Evolutionary conservation across 140 eudicot genomes (phyloP).

Genomic region (Artemisia princeps): DNA sequence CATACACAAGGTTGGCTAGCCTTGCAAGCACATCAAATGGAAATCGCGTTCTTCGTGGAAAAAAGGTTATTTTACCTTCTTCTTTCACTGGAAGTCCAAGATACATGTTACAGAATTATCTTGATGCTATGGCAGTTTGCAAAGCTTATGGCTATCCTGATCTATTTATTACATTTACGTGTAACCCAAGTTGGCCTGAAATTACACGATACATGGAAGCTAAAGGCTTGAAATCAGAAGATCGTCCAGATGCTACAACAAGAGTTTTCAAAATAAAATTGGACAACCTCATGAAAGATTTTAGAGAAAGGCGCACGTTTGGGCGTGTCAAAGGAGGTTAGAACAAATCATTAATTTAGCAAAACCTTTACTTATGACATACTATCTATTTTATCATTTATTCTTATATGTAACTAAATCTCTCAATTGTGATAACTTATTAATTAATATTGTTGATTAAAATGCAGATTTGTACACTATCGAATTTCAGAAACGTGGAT

Average conservation of each 20-base stretch:
- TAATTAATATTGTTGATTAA: too few relatives aligned
- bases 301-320: not conserved
- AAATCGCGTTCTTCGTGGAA: too few relatives aligned
- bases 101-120: too few relatives aligned
- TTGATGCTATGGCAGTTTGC: not conserved
- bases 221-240: not conserved
- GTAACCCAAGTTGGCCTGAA: slow-evolving; percentile 9
- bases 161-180: slow-evolving; percentile 6
- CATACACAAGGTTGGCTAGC: too few relatives aligned
- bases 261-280: slow-evolving; percentile 18
- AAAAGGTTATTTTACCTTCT: too few relatives aligned
- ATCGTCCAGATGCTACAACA: slow-evolving; percentile 1
- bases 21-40: too few relatives aligned
- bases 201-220: not conserved
- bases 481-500: not conserved
- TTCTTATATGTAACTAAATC: too few relatives aligned
- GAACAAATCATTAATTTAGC: not conserved
- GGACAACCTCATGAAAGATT: slow-evolving; percentile 10
- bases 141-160: not conserved
- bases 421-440: too few relatives aligned
- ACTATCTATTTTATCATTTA: too few relatives aligned
- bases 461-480: slow-evolving; percentile 11
- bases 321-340: not conserved
- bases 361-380: too few relatives aligned
- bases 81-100: too few relatives aligned